These are phyloP conservation scores for Haplographium delicatum DNA, from an alignment of 495 filamentous ascomycete genomes.

Conservation along the genomic window DNA sequence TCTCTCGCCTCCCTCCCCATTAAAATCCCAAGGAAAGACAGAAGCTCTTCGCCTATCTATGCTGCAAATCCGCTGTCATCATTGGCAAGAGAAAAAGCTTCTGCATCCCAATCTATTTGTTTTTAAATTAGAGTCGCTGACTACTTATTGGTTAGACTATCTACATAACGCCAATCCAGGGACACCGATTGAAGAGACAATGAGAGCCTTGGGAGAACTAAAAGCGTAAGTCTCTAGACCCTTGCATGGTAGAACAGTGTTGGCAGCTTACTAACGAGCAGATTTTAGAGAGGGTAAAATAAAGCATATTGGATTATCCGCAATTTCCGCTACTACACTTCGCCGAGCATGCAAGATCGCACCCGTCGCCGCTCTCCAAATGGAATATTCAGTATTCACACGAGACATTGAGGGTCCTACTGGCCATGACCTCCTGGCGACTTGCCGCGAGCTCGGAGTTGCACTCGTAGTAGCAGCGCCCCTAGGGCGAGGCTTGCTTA, in stretches of 20 bases:
- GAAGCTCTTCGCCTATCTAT: not conserved
- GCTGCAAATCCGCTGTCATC: not conserved
- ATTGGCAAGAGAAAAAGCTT: not conserved
- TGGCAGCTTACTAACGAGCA: not conserved
- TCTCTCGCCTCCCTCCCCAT: conserved; percentile 5
- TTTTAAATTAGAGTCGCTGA: conserved; percentile 23
- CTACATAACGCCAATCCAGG: conserved; percentile 43
- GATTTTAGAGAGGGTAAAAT: conserved; percentile 43
- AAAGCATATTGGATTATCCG: conserved; percentile 51
- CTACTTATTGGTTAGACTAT: conserved; percentile 40
- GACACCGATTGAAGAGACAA: conserved; percentile 55
- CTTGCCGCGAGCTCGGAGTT: conserved; percentile 55
- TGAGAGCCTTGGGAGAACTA: conserved; percentile 38
- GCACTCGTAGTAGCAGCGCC: conserved; percentile 56
- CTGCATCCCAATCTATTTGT: no score
- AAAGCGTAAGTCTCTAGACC: conserved; percentile 3
- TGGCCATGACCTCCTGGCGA: conserved; percentile 36
- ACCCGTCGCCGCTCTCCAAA: conserved; percentile 53
- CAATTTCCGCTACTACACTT: conserved; percentile 47
- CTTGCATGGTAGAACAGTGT: not conserved
- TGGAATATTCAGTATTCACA: conserved; percentile 57
- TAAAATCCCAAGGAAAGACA: not conserved
- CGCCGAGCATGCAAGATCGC: conserved; percentile 54
- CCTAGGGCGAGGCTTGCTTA: conserved; percentile 53
- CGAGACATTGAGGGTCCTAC: conserved; percentile 45